Conservation (phyloP, 805 yeast species). For the Spathaspora hagerdaliae region DNA sequence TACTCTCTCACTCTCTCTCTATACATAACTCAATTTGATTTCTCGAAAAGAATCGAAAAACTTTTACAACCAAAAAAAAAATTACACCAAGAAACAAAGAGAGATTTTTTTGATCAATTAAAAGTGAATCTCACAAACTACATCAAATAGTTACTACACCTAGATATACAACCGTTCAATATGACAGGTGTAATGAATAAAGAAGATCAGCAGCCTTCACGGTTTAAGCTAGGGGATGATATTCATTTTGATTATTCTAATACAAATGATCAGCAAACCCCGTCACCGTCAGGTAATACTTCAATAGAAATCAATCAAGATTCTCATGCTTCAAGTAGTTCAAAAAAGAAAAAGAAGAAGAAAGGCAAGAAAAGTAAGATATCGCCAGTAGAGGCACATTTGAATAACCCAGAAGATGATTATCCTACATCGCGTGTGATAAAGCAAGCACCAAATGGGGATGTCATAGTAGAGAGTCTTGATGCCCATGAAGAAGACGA, state of each 20-base stretch:
- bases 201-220: conserved; percentile 1
- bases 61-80: too few relatives aligned
- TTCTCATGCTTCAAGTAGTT: not conserved
- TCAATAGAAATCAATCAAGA: not conserved
- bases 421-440: conserved; percentile 72
- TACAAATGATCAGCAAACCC: not conserved
- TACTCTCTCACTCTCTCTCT: too few relatives aligned
- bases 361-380: conserved; percentile 33
- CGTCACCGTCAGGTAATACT: not conserved
- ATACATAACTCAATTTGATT: too few relatives aligned
- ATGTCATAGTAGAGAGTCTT: conserved; percentile 64
- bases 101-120: too few relatives aligned
- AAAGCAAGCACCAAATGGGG: conserved; percentile 70
- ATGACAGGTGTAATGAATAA: not conserved
- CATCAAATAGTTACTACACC: too few relatives aligned
- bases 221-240: conserved; percentile 29
- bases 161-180: too few relatives aligned
- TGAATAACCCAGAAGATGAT: conserved; percentile 54
- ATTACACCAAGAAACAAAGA: too few relatives aligned
- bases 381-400: conserved; percentile 34
- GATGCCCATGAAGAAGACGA: conserved; percentile 21
- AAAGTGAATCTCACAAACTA: too few relatives aligned
- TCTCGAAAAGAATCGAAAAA: too few relatives aligned
- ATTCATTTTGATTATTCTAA: conserved; percentile 27
- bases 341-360: conserved; percentile 20